These are phyloP conservation scores for Fusarium brevicatenulatum DNA, from an alignment of 2,329 filamentous ascomycete species.

Conservation along the genomic window DNA sequence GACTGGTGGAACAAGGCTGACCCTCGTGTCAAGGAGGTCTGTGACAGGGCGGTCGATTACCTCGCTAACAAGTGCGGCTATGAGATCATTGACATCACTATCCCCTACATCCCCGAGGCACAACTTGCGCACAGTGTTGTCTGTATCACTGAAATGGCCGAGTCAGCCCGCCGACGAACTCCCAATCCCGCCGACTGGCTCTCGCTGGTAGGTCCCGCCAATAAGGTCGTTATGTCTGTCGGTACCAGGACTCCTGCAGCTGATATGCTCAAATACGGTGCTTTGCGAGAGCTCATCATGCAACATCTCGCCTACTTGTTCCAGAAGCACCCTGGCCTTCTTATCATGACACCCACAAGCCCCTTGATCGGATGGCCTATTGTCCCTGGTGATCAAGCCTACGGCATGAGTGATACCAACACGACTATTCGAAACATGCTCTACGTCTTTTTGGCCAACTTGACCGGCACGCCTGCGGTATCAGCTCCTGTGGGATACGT, in stretches of 20 bases:
- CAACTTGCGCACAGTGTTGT: slow-evolving; percentile 81
- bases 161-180: slow-evolving; percentile 55
- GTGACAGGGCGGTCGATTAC: slow-evolving; percentile 69
- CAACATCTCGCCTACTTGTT: slow-evolving; percentile 78
- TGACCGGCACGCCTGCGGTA: slow-evolving; percentile 80
- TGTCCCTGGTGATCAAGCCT: slow-evolving; percentile 64
- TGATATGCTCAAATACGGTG: slow-evolving; percentile 78
- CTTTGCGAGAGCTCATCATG: slow-evolving; percentile 81
- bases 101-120: slow-evolving; percentile 75
- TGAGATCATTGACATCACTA: slow-evolving; percentile 65
- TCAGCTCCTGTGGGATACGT: slow-evolving; percentile 80
- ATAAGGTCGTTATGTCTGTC: slow-evolving; percentile 75
- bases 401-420: slow-evolving; percentile 81
- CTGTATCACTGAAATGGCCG: slow-evolving; percentile 77
- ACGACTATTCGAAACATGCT: slow-evolving; percentile 80
- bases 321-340: slow-evolving; percentile 74
- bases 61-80: slow-evolving; percentile 63
- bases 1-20: slow-evolving; percentile 64
- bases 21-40: slow-evolving; percentile 68
- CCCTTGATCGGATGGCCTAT: slow-evolving; percentile 81
- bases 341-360: slow-evolving; percentile 82
- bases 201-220: slow-evolving; percentile 69
- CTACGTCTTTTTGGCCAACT: slow-evolving; percentile 87
- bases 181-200: slow-evolving; percentile 61
- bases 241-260: slow-evolving; percentile 70